Evolutionary conservation across 2,329 filamentous ascomycete genomes (phyloP), one percentile per base, ranked within the genome.

Genomic region (Alternaria sp.): DNA sequence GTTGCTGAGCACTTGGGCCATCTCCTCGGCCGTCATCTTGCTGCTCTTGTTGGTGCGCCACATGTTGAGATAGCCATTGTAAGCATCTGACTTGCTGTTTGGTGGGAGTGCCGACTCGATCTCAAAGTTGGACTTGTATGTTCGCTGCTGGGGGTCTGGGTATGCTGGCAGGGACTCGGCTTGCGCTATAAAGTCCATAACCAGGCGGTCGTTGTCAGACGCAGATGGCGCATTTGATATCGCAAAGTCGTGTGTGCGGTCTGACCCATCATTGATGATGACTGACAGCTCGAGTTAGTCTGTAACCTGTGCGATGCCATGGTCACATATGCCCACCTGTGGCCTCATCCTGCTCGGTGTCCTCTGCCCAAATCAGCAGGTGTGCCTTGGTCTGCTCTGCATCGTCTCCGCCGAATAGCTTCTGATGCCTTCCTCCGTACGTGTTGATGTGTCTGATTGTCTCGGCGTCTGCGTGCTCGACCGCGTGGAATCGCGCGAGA

Each of bases 401-500:
- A 37, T 69, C 49, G 6, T 74, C 66, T 46, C 65, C 67, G 28
- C 72, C 74, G 61, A 84, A 80, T 39, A 83, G 70, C 41, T 72
- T 70, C 62, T 77, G 77, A 55, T 70, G 71, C 59, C 67, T 56
- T 45, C 77, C 76, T 36, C 82, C 81, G 66, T 78, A 82, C 31
- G 72, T 72, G 70, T 83, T 83, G 62, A 85, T 77, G 46, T 79
- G 77, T 34, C 77, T 65, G 50, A 85, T 68, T n/a, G 73, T 74
- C 9, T 79, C 75, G 10, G 80, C 75, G 48, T 75, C 75, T 28
- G 73, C 64, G 58, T 78, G 64, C 56, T 78, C 74, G 46, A 82
- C 70, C 24, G 74, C 70, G 63, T 84, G 82, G 72, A 79, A 84
- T 53, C 79, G 77, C 52, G 82, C 80, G 33, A 84, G 73, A 17